These are phyloP conservation scores for Psidium friedrichsthalianum DNA, from an alignment of 345 rosid species.

Conservation along the genomic window DNA sequence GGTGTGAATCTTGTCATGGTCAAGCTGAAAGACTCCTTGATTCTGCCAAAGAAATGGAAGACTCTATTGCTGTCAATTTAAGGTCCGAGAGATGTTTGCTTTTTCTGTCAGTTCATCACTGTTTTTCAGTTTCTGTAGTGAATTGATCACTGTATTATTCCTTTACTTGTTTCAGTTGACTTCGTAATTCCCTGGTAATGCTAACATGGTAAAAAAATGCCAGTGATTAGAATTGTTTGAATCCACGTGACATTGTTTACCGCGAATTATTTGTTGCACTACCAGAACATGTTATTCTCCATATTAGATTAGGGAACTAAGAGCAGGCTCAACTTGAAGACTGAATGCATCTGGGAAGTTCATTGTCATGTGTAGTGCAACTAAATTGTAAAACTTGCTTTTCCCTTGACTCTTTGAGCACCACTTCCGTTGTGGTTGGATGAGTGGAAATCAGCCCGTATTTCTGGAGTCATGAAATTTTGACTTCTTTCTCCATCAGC, in stretches of 20 bases:
- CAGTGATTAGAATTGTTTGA: background rate
- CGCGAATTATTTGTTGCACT: background rate
- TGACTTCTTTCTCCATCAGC: slow-evolving; percentile 24
- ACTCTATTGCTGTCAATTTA: slow-evolving; percentile 89
- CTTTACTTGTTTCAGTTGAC: background rate
- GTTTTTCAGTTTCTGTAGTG: background rate
- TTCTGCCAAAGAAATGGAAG: slow-evolving; percentile 97
- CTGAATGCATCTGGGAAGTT: background rate
- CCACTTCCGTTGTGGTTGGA: background rate
- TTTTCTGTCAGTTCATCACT: background rate
- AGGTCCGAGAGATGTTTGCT: slow-evolving; percentile 30
- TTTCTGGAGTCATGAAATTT: background rate
- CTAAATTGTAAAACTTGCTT: background rate
- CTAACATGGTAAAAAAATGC: background rate
- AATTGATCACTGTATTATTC: background rate
- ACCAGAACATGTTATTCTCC: background rate
- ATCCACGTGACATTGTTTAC: background rate
- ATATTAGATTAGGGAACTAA: background rate
- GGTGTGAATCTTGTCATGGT: slow-evolving; percentile 97
- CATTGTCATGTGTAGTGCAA: background rate
- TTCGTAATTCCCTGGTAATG: background rate
- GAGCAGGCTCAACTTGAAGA: background rate
- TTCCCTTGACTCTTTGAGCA: background rate
- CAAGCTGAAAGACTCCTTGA: slow-evolving; percentile 96
- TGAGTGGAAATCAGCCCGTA: background rate